These are phyloP conservation scores for Gnaphalium uliginosum DNA, from an alignment of 129 eudicot genomes.

Conservation along the genomic window DNA sequence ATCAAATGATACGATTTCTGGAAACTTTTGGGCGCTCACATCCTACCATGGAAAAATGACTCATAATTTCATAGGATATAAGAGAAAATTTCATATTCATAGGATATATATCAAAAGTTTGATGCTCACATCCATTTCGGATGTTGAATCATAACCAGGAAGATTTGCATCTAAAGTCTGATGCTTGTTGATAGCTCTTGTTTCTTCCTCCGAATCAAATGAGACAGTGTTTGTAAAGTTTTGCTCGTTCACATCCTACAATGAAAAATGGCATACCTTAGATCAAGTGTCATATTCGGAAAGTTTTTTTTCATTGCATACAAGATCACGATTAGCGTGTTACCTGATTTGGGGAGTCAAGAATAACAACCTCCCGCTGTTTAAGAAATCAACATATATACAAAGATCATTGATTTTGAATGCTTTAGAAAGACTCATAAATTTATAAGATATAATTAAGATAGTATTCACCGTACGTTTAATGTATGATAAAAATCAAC, in stretches of 20 bases:
- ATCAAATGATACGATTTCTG: conserved; percentile 7
- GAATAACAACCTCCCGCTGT: neutral
- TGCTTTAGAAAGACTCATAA: no score
- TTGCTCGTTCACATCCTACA: conserved; percentile 17
- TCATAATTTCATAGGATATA: neutral
- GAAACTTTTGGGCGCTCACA: neutral
- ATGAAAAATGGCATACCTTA: neutral
- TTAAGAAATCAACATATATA: no score
- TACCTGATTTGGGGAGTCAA: conserved; percentile 6
- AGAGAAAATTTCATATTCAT: neutral
- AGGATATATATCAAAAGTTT: neutral
- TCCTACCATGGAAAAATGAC: neutral
- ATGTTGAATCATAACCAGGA: neutral
- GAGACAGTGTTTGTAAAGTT: conserved; percentile 6
- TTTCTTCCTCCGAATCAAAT: conserved; percentile 13
- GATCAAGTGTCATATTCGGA: neutral
- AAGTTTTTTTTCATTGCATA: neutral
- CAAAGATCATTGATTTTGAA: no score
- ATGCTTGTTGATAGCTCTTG: neutral
- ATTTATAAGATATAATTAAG: no score
- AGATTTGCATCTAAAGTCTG: conserved; percentile 21
- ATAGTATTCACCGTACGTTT: neutral
- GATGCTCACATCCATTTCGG: neutral
- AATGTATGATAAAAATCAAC: neutral
- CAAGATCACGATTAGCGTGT: neutral